Conservation (phyloP, 768 basidiomycete genomes). For the Tubosaeta sp. region DNA sequence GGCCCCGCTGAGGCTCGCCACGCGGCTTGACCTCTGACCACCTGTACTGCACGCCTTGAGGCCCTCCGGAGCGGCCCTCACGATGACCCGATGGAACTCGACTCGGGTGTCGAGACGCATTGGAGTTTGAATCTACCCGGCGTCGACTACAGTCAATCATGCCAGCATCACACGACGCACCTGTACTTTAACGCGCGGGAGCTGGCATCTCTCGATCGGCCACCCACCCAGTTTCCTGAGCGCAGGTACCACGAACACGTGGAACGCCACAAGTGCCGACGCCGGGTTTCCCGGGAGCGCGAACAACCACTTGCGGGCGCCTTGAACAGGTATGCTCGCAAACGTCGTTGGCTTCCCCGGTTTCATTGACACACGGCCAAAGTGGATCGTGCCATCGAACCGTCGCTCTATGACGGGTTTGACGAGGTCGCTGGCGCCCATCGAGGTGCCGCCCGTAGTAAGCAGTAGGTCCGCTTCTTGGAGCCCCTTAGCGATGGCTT, state of each 20-base stretch:
- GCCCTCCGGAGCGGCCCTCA: slow-evolving; percentile 41
- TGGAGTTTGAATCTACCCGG: slow-evolving; percentile 46
- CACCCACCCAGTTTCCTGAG: slow-evolving; percentile 70
- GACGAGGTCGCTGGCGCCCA: slow-evolving; percentile 83
- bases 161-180: slow-evolving; percentile 35
- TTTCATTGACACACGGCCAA: slow-evolving; percentile 80
- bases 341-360: slow-evolving; percentile 91
- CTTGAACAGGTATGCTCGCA: slow-evolving; percentile 58
- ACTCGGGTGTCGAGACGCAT: slow-evolving; percentile 71
- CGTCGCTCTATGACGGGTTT: slow-evolving; percentile 86
- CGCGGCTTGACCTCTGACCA: slow-evolving; percentile 80
- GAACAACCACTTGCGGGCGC: slow-evolving; percentile 61
- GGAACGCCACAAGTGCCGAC: slow-evolving; percentile 80
- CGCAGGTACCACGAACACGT: slow-evolving; percentile 81
- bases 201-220: slow-evolving; percentile 44
- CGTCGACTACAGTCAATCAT: not conserved
- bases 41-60: slow-evolving; percentile 77
- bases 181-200: slow-evolving; percentile 62
- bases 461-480: slow-evolving; percentile 68
- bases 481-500: slow-evolving; percentile 53
- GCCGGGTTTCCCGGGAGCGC: slow-evolving; percentile 90
- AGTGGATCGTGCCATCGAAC: slow-evolving; percentile 73
- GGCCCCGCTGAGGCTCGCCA: slow-evolving; percentile 74
- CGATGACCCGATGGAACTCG: slow-evolving; percentile 78
- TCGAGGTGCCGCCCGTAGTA: slow-evolving; percentile 88